phyloP scores from a whole-genome alignment of 1,139 yeast genomes.

The Ogataea hybrid region DNA sequence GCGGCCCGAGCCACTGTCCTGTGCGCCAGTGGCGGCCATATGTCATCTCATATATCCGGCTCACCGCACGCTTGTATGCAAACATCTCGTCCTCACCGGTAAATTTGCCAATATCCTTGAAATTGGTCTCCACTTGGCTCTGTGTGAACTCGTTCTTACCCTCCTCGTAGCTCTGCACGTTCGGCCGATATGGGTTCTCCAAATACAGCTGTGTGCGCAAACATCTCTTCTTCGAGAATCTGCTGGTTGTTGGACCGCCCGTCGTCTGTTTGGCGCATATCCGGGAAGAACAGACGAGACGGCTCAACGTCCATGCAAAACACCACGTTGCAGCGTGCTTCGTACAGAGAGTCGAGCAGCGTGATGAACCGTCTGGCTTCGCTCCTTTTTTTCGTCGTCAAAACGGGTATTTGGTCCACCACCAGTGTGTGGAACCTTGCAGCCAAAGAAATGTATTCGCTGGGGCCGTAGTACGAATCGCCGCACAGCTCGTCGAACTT shows the following conservation, averaged over 20 bases:
- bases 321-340: conserved; percentile 58
- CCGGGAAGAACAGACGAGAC: conserved; percentile 61
- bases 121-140: conserved; percentile 33
- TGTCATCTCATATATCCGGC: conserved; percentile 68
- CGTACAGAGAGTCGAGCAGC: conserved; percentile 65
- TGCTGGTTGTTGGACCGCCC: conserved; percentile 35
- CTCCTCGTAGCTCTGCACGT: conserved; percentile 59
- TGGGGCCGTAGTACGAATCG: conserved; percentile 53
- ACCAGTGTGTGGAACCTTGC: conserved; percentile 56
- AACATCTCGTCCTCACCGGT: conserved; percentile 79
- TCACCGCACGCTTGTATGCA: conserved; percentile 71
- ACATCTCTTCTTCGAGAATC: conserved; percentile 70
- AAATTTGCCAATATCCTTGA: conserved; percentile 52
- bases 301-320: conserved; percentile 50
- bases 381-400: conserved; percentile 58
- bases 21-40: conserved; percentile 52
- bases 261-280: conserved; percentile 27
- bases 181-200: conserved; percentile 67
- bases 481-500: conserved; percentile 57
- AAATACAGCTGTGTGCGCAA: conserved; percentile 62
- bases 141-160: conserved; percentile 30
- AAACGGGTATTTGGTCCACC: conserved; percentile 59
- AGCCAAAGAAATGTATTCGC: conserved; percentile 69
- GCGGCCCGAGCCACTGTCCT: conserved; percentile 49
- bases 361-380: conserved; percentile 71